Base-by-base conservation (phyloP, 768 basidiomycete genomes). In the Psilocybe cubensis region DNA sequence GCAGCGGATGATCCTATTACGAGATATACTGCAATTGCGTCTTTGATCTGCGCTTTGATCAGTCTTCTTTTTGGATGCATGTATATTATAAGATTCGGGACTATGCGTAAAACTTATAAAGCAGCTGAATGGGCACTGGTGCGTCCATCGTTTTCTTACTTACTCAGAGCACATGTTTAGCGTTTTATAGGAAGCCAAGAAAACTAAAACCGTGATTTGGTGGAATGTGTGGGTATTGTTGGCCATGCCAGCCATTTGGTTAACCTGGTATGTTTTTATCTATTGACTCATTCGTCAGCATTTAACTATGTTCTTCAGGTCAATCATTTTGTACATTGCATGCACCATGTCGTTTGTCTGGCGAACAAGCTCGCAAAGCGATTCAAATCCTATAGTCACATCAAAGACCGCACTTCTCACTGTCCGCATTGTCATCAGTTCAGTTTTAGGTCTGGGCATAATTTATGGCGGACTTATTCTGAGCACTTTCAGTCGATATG, bases 181-280 rank as follows among this genome's bases (percentile, higher is more conserved):
- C 12, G 35, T 5, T 25, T 24, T 21, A 9, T n/a, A 65, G 83
- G 86, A 88, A 64, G 80, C 84, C 2, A 78, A 80, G 33, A 67
- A 65, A 31, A 54, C 58, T 2, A 61, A 51, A 12, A 66, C 67
- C 0, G 51, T 50, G 1, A 63, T 69, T 28, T 70, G 68, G 49
- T 75, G 86, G 86, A 88, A 88, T 56, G 80, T 86, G 12, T 86
- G 86, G 85, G 80, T 87, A 0, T 59, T 88, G 17, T 72, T 88
- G 24, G 82, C 85, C 0, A 79, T 84, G 75, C 86, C 86, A 1
- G 81, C 78, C 0, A 62, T 84, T 17, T 88, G 85, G 84, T 79
- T 87, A 44, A 76, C 82, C 3, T 88, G 85, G 85, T 81, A 50
- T 17, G 69, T 45, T 27, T 9, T 52, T 21, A 1, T 14, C 33